Evolutionary conservation across 352 stramenopile species (phyloP), one percentile per base, ranked within the genome.

Genomic region (Aphanomyces astaci): DNA sequence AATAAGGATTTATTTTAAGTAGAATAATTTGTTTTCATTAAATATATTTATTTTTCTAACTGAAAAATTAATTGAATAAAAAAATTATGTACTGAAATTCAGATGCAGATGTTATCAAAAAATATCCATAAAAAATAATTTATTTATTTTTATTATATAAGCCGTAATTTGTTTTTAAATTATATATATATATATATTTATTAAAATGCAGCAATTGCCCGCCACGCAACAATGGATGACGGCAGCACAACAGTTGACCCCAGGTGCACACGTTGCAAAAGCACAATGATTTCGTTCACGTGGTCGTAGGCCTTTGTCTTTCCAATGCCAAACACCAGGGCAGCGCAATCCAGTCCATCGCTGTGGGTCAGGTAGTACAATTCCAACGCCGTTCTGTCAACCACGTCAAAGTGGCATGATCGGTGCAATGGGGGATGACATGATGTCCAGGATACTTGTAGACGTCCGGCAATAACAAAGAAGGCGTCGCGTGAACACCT

Each of bases 281-380:
- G 25, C 13, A 31, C 13, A 64, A 64, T 1, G 55, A 64, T 31
- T 22, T 64, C n/a, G 15, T 56, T 25, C 22, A 24, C 22, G 15
- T 56, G 39, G 17, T 64, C 55, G 30, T 64, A 64, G 13, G 55
- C 55, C n/a, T 45, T 56, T 17, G 55, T 64, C 30, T 64, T 64
- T 17, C 25, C n/a, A 53, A 64, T 64, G 54, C 1, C 55, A 64
- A 64, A 54, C 13, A 64, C 25, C 13, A 53, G 31, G 22, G 55
- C 31, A 17, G 30, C 55, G 39, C 55, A 64, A 27, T 64, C 55
- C 15, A 64, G 31, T 25, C 55, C 55, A 27, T 64, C 55, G 25
- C 55, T 1, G 15, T 49, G 31, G 17, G 39, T 54, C 17, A 64
- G 25, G 39, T 64, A 64, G 30, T 64, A 64, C 25, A 64, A 15